These are phyloP conservation scores for Pyrenochaeta sp. DNA, from an alignment of 2,329 filamentous ascomycete species.

Conservation along the genomic window DNA sequence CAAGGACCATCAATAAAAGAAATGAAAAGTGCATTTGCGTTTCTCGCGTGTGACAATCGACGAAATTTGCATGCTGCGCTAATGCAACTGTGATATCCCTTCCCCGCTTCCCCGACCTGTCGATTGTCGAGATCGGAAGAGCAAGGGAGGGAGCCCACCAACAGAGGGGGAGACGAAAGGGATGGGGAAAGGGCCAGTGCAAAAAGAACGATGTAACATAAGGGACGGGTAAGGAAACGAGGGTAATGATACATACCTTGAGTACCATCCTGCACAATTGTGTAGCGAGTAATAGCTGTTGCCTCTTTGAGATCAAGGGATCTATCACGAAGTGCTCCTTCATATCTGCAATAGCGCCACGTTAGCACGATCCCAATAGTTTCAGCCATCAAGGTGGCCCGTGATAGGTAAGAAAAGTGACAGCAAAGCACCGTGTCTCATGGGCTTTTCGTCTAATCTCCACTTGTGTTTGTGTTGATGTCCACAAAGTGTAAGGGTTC, in stretches of 20 bases:
- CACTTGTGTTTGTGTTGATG: conserved; percentile 19
- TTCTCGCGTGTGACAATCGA: conserved; percentile 31
- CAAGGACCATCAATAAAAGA: neutral
- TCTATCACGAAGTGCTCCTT: conserved; percentile 98
- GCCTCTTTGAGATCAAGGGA: conserved; percentile 96
- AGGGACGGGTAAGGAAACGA: conserved; percentile 20
- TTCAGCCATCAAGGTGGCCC: conserved; percentile 13
- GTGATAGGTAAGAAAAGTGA: conserved; percentile 11
- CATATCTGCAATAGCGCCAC: conserved; percentile 71
- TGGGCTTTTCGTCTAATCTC: conserved; percentile 12
- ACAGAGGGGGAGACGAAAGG: conserved; percentile 15
- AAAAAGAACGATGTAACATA: conserved; percentile 15
- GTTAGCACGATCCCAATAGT: conserved; percentile 35
- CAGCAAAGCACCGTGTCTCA: conserved; percentile 19
- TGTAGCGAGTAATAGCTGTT: conserved; percentile 94
- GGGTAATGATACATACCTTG: conserved; percentile 60
- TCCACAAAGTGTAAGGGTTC: conserved; percentile 21
- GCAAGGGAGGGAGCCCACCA: conserved; percentile 20
- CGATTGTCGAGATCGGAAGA: conserved; percentile 11
- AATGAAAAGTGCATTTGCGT: conserved; percentile 9
- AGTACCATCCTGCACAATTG: conserved; percentile 89
- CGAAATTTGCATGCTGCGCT: conserved; percentile 14
- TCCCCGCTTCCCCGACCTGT: conserved; percentile 33
- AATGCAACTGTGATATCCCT: conserved; percentile 14
- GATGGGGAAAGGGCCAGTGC: conserved; percentile 11